These are phyloP conservation scores for Aegilops umbellulata DNA, from an alignment of 176 grass and related monocot genomes.

Conservation along the genomic window DNA sequence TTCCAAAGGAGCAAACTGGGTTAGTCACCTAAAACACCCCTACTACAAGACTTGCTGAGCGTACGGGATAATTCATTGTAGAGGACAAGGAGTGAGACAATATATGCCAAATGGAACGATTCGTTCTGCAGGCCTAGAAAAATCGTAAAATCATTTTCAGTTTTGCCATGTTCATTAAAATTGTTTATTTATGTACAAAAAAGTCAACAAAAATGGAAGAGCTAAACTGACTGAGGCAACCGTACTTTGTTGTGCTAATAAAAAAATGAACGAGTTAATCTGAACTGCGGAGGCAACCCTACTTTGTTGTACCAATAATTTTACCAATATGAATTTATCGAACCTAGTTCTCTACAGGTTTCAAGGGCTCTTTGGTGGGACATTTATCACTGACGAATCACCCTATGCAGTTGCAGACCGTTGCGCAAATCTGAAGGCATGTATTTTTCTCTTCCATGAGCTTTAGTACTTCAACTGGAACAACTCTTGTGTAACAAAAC, in stretches of 20 bases:
- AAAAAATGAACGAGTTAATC: not conserved
- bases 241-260: too few species aligned
- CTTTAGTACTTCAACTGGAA: not conserved
- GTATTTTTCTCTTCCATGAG: not conserved
- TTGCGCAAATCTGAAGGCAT: conserved; percentile 65
- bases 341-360: conserved; percentile 36
- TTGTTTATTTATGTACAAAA: too few species aligned
- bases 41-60: too few species aligned
- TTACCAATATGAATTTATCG: not conserved
- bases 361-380: conserved; percentile 75
- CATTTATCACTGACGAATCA: conserved; percentile 87
- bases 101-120: too few species aligned
- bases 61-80: too few species aligned
- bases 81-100: too few species aligned
- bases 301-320: not conserved
- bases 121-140: too few species aligned
- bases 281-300: not conserved
- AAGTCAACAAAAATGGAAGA: too few species aligned
- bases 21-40: too few species aligned
- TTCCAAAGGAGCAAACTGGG: not conserved
- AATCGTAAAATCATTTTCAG: too few species aligned
- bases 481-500: not conserved
- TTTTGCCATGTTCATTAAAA: too few species aligned
- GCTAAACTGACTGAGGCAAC: too few species aligned
- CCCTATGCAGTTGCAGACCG: conserved; percentile 61